Evolutionary conservation across 2,329 filamentous ascomycete species (phyloP).

Genomic region (Cladobotryum mycophilum): DNA sequence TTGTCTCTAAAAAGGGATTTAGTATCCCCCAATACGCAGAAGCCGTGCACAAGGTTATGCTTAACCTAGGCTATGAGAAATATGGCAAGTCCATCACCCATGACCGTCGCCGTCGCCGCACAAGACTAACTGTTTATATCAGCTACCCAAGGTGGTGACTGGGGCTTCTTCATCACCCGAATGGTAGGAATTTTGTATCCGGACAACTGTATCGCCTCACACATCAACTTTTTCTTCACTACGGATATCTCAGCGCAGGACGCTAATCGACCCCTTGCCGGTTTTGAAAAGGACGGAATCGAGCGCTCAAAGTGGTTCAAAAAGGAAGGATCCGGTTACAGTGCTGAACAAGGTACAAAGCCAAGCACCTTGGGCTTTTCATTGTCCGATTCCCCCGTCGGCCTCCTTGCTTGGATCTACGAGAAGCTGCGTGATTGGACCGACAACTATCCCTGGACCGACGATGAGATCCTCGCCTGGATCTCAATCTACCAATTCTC

Average conservation of each 20-base stretch:
- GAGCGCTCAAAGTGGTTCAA: constrained; percentile 50
- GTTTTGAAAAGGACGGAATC: too few species aligned
- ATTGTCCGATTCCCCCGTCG: constrained; percentile 63
- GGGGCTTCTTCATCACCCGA: constrained; percentile 51
- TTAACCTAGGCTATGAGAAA: too few species aligned
- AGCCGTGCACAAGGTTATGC: too few species aligned
- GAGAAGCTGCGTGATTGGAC: constrained; percentile 77
- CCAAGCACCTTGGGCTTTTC: constrained; percentile 68
- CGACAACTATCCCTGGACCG: constrained; percentile 64
- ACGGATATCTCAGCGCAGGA: too few species aligned
- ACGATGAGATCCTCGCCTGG: constrained; percentile 73
- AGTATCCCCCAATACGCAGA: too few species aligned
- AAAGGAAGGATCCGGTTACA: constrained; percentile 39
- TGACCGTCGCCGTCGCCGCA: constrained; percentile 14
- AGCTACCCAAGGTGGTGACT: too few species aligned
- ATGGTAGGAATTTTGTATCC: constrained; percentile 55
- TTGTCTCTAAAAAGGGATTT: too few species aligned
- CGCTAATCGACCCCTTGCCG: too few species aligned
- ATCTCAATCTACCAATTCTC: constrained; percentile 67
- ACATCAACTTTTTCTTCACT: constrained; percentile 43
- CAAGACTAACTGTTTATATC: constrained; percentile 22
- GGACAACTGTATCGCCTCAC: constrained; percentile 28
- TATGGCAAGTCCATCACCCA: too few species aligned
- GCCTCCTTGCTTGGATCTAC: constrained; percentile 69
- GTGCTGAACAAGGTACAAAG: constrained; percentile 47